Base-by-base conservation (phyloP, 805 yeast species). In the Candida patagonica region DNA sequence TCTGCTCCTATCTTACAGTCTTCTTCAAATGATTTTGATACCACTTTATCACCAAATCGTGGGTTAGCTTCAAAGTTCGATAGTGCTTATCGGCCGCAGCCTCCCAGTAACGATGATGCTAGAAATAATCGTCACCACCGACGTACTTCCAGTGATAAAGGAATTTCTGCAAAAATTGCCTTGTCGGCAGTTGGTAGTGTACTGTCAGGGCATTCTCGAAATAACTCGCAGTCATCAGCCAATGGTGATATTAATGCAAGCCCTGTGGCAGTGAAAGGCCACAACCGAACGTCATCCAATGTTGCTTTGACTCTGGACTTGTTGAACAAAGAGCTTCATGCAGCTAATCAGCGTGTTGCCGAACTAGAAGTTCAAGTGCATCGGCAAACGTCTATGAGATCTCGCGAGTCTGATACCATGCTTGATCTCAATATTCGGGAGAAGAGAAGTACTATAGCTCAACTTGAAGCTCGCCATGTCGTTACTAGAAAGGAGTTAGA, bases 401-500 rank as follows among this genome's bases (percentile, higher is more conserved):
- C 32, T 6, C 31, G 37, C 1, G 32, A 25, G 16, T 26, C 22
- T 22, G 15, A 17, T 17, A 22, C 15, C 6, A 33, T 31, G 17
- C 42, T 49, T 27, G 52, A 47, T 13, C 45, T 35, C 25, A 48
- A 38, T 17, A 40, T 50, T 24, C 42, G 44, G 26, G 59, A 56
- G 39, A 57, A 56, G 37, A 49, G 57, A 21, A 42, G 43, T 45
- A 53, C 57, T 1, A 63, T 73, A 23, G 60, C 65, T 2, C 55
- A 50, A 4, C 56, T 64, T 25, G 62, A 61, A n/a, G 55, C 59
- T 5, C 44, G 48, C 23, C 49, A 52, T n/a, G 54, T 53, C 20
- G 45, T 57, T 2, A 52, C 57, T 3, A 51, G 55, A 25, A 49
- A 60, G n/a, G 75, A 69, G 45, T 56, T 62, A 30, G 71, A 66